A percentile compares a stretch with the other conserved stretches of the same genome.
Evolutionary conservation across 2,329 filamentous ascomycete genomes (phyloP).

Genomic region (Xylaria sp.): DNA sequence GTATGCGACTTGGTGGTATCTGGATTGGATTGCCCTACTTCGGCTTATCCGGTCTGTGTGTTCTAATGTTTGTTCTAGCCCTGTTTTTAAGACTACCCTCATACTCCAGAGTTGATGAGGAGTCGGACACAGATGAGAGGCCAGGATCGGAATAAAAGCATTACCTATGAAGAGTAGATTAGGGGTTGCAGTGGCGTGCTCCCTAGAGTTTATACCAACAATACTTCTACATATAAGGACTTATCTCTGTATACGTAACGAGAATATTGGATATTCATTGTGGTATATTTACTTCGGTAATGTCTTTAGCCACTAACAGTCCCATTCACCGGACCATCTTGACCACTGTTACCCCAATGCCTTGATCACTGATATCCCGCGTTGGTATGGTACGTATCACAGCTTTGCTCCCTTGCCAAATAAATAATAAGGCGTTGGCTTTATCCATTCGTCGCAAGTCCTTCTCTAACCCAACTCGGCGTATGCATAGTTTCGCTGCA

Average conservation of each 20-base stretch:
- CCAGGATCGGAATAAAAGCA: neutral
- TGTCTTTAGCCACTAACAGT: slow-evolving; percentile 48
- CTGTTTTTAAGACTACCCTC: slow-evolving; percentile 42
- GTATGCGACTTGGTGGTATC: slow-evolving; percentile 47
- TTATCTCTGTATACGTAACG: neutral
- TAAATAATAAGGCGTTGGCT: slow-evolving; percentile 48
- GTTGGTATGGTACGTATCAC: neutral
- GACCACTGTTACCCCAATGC: neutral
- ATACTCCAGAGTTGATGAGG: slow-evolving; percentile 33
- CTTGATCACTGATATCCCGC: too few relatives aligned
- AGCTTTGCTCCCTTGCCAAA: neutral
- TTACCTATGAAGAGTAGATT: neutral
- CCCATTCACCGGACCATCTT: slow-evolving; percentile 38
- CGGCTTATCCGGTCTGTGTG: slow-evolving; percentile 45
- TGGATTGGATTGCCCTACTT: slow-evolving; percentile 50
- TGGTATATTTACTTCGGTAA: neutral
- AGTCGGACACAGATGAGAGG: slow-evolving; percentile 33
- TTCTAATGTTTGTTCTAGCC: slow-evolving; percentile 42
- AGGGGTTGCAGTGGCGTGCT: slow-evolving; percentile 24
- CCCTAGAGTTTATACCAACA: neutral
- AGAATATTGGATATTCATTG: neutral
- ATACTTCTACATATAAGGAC: neutral
- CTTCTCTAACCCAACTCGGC: neutral
- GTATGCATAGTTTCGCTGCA: neutral
- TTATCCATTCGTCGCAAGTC: neutral